Percentiles rank a stretch among this genome's conserved stretches.
These are phyloP conservation scores for Emydomyces testavorans DNA, from an alignment of 2,329 filamentous ascomycete species.

Conservation along the genomic window DNA sequence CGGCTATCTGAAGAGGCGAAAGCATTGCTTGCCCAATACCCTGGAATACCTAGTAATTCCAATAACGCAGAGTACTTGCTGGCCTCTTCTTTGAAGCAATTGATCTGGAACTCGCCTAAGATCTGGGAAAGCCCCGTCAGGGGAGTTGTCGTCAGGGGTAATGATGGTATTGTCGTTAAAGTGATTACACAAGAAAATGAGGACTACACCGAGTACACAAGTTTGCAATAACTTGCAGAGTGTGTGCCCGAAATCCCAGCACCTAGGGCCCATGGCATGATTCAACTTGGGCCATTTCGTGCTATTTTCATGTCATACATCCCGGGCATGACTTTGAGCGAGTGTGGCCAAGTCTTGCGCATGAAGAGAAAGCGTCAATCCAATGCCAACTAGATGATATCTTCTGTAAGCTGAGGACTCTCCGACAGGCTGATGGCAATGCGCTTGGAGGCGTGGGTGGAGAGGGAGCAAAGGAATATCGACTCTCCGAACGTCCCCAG, in stretches of 20 bases:
- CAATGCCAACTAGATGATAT: slow-evolving; percentile 16
- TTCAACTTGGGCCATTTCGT: slow-evolving; percentile 18
- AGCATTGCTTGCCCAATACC: slow-evolving; percentile 15
- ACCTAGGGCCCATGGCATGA: slow-evolving; percentile 22
- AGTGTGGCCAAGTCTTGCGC: slow-evolving; percentile 19
- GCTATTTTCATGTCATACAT: slow-evolving; percentile 25
- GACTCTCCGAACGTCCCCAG: slow-evolving; percentile 16
- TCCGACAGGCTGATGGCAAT: slow-evolving; percentile 15
- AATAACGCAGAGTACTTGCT: slow-evolving; percentile 12
- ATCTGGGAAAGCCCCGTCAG: slow-evolving; percentile 19
- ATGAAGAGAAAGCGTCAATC: slow-evolving; percentile 17
- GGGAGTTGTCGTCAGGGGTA: slow-evolving; percentile 20
- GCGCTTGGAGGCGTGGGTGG: slow-evolving; percentile 21
- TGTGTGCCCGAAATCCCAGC: slow-evolving; percentile 21
- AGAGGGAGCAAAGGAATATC: slow-evolving; percentile 22
- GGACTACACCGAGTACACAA: slow-evolving; percentile 21
- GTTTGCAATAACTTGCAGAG: slow-evolving; percentile 17
- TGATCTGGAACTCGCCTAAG: slow-evolving; percentile 20
- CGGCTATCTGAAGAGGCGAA: slow-evolving; percentile 18
- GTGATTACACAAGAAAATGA: slow-evolving; percentile 14
- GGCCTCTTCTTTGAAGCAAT: slow-evolving; percentile 15
- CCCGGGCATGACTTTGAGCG: slow-evolving; percentile 18
- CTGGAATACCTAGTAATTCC: background rate
- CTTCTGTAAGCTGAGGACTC: slow-evolving; percentile 17
- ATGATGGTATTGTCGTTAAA: slow-evolving; percentile 18